Percentiles rank a stretch among this genome's conserved stretches.
phyloP scores from a whole-genome alignment of 345 rosid genomes.

The Eucalyptus virginea region DNA sequence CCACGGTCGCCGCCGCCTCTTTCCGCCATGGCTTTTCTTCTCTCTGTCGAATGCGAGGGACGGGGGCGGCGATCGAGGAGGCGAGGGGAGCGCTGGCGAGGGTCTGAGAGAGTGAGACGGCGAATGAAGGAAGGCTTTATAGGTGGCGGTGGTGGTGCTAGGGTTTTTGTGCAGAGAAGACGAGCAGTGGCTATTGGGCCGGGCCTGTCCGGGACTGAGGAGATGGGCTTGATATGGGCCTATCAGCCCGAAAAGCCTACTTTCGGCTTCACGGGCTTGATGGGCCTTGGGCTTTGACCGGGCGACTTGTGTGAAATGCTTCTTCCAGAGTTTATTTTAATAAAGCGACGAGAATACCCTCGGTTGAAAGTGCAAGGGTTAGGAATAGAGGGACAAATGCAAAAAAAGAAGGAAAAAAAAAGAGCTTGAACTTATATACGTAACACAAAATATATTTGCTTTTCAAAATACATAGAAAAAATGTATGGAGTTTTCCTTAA shows the following conservation, averaged over 20 bases:
- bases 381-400: background rate
- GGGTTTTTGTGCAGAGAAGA: background rate
- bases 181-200: background rate
- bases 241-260: background rate
- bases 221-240: background rate
- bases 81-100: background rate
- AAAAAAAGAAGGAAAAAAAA: background rate
- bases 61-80: background rate
- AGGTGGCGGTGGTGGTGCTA: background rate
- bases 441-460: background rate
- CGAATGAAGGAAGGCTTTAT: background rate
- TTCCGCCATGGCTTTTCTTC: constrained; percentile 37
- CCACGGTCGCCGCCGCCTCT: constrained; percentile 70
- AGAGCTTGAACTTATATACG: background rate
- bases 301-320: background rate
- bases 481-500: background rate
- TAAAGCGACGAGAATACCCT: background rate
- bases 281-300: background rate
- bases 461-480: background rate
- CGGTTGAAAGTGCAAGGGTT: background rate
- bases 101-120: background rate
- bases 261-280: background rate
- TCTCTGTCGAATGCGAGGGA: background rate
- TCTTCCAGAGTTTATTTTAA: background rate
- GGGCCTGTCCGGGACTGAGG: background rate